Conservation (phyloP, 441 rosid genomes). For the Adansonia madagascariensis region DNA sequence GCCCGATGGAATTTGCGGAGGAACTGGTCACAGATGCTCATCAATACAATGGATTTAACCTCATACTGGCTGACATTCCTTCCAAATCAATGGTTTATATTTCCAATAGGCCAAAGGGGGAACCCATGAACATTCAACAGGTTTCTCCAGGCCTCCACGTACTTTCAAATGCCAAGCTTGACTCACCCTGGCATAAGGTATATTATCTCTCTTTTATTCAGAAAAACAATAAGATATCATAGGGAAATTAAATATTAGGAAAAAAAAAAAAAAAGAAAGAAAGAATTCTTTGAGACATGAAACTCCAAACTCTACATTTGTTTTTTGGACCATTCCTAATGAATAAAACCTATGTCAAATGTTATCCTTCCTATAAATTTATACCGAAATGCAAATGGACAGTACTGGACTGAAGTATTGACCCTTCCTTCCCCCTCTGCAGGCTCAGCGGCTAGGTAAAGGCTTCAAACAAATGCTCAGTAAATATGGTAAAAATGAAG, state of each 20-base stretch:
- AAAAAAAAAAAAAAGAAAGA: too few species aligned
- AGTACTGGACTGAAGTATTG: not conserved
- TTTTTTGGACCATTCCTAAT: too few species aligned
- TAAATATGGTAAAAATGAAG: constrained; percentile 42
- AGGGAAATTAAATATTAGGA: not conserved
- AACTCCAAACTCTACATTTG: too few species aligned
- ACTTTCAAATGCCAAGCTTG: constrained; percentile 68
- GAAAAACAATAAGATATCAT: not conserved
- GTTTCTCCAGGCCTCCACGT: constrained; percentile 75
- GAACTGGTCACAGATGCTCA: constrained; percentile 49
- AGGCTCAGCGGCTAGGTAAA: constrained; percentile 52
- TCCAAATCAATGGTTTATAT: constrained; percentile 60
- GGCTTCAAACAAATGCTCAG: constrained; percentile 49
- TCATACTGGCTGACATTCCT: constrained; percentile 57
- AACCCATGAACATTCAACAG: constrained; percentile 46
- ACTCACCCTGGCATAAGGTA: constrained; percentile 76
- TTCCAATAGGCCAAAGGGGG: constrained; percentile 69
- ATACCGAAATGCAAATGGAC: not conserved
- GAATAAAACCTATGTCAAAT: not conserved
- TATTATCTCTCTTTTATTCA: not conserved
- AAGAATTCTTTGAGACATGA: too few species aligned
- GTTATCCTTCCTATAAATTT: not conserved
- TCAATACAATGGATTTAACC: constrained; percentile 70
- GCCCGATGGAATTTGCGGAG: constrained; percentile 64
- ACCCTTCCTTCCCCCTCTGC: not conserved